These are phyloP conservation scores for Amylocystis lapponica DNA, from an alignment of 768 basidiomycete genomes.

Conservation along the genomic window DNA sequence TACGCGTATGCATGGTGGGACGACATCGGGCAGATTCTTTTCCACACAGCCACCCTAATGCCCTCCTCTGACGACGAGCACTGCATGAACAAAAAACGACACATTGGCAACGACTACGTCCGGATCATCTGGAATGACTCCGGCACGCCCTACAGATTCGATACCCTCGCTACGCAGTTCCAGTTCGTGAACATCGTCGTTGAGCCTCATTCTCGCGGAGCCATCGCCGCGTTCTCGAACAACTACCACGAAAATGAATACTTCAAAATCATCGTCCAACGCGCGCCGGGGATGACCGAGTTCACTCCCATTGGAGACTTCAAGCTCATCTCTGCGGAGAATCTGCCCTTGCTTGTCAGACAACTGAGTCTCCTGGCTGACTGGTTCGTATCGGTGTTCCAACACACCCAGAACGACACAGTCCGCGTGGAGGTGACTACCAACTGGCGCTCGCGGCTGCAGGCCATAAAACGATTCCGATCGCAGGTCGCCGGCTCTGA, in stretches of 20 bases:
- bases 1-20: conserved; percentile 99
- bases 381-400: conserved; percentile 85
- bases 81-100: conserved; percentile 83
- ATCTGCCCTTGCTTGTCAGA: conserved; percentile 80
- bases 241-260: conserved; percentile 88
- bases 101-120: conserved; percentile 96
- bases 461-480: conserved; percentile 69
- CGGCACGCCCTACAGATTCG: conserved; percentile 81
- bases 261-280: conserved; percentile 91
- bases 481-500: conserved; percentile 16
- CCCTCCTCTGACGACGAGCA: conserved; percentile 72
- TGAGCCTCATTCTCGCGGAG: conserved; percentile 84
- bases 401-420: conserved; percentile 67
- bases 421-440: conserved; percentile 73
- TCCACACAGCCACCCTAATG: conserved; percentile 97
- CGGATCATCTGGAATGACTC: conserved; percentile 98
- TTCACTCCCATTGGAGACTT: conserved; percentile 90
- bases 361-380: conserved; percentile 85
- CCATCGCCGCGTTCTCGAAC: conserved; percentile 81
- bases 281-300: conserved; percentile 86
- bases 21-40: conserved; percentile 91
- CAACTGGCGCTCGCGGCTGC: conserved; percentile 81
- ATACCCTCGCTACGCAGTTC: conserved; percentile 89
- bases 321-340: conserved; percentile 88
- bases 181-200: conserved; percentile 98